A percentile compares a stretch with the other conserved stretches of the same genome.
These are phyloP conservation scores for Scedosporium minutisporum DNA, from an alignment of 2,329 filamentous ascomycete species.

Conservation along the genomic window DNA sequence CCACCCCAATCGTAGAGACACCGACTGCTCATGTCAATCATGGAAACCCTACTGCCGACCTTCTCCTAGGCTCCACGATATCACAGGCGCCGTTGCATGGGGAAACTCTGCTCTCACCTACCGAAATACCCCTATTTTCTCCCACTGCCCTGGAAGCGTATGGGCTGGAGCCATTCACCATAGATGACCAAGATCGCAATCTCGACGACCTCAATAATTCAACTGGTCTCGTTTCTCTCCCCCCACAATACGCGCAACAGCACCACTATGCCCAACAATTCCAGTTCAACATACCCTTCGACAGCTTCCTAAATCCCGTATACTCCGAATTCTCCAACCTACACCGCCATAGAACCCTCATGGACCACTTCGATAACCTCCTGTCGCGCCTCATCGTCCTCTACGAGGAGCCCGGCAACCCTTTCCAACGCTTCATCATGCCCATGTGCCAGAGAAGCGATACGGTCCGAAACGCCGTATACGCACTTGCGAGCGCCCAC, in stretches of 20 bases:
- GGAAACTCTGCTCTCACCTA: background rate
- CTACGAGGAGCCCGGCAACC: constrained; percentile 52
- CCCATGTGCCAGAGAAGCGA: constrained; percentile 45
- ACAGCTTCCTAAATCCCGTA: constrained; percentile 39
- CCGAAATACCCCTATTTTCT: background rate
- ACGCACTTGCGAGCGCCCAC: constrained; percentile 75
- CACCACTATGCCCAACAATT: constrained; percentile 24
- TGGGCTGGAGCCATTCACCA: background rate
- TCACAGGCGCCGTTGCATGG: background rate
- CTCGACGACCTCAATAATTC: background rate
- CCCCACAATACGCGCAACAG: constrained; percentile 8
- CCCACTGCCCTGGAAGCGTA: background rate
- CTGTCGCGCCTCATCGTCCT: constrained; percentile 57
- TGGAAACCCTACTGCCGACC: background rate
- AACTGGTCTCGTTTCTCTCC: background rate
- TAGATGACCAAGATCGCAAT: background rate
- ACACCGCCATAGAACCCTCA: constrained; percentile 42
- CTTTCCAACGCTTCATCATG: constrained; percentile 53
- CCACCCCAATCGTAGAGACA: background rate
- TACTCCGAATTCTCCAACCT: constrained; percentile 49
- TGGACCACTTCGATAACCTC: constrained; percentile 56
- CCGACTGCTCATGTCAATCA: background rate
- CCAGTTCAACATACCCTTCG: constrained; percentile 28
- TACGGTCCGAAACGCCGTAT: constrained; percentile 71
- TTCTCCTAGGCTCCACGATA: background rate